Percentiles rank a stretch among this genome's conserved stretches.
These are phyloP conservation scores for Moricandia arvensis DNA, from an alignment of 345 rosid species.

Conservation along the genomic window DNA sequence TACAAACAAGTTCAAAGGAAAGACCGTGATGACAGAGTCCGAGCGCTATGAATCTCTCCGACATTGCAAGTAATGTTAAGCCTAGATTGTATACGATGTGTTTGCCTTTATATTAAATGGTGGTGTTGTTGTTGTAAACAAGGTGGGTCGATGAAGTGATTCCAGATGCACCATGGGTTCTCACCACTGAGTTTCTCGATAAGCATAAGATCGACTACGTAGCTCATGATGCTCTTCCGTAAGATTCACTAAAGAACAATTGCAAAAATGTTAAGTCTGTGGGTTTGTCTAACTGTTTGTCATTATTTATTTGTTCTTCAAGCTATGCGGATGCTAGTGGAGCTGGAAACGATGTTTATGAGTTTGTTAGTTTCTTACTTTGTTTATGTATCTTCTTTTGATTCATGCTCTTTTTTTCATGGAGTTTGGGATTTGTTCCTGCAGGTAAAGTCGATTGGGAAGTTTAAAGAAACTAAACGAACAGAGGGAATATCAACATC, in stretches of 20 bases:
- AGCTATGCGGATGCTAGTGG: conserved; percentile 80
- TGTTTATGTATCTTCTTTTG: background rate
- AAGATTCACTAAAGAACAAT: conserved; percentile 16
- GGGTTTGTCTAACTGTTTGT: background rate
- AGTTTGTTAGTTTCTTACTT: no score
- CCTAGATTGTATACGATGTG: background rate
- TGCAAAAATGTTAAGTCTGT: background rate
- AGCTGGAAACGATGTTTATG: conserved; percentile 72
- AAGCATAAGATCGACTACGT: conserved; percentile 62
- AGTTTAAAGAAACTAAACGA: conserved; percentile 64
- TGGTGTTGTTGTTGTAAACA: background rate
- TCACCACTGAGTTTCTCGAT: conserved; percentile 59
- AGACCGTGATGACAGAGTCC: conserved; percentile 65
- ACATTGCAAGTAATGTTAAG: conserved; percentile 57
- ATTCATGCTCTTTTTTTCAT: background rate
- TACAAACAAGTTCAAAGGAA: conserved; percentile 62
- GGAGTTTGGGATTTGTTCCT: no score
- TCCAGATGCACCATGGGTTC: conserved; percentile 78
- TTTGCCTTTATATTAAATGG: background rate
- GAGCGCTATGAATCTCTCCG: conserved; percentile 72
- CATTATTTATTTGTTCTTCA: background rate
- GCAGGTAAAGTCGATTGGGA: conserved; percentile 62
- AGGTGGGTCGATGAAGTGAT: conserved; percentile 84
- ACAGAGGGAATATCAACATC: conserved; percentile 73
- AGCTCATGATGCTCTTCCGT: conserved; percentile 70